These are phyloP conservation scores for Scenedesmus sp. DNA, from an alignment of 163 green algal genomes.

Conservation along the genomic window DNA sequence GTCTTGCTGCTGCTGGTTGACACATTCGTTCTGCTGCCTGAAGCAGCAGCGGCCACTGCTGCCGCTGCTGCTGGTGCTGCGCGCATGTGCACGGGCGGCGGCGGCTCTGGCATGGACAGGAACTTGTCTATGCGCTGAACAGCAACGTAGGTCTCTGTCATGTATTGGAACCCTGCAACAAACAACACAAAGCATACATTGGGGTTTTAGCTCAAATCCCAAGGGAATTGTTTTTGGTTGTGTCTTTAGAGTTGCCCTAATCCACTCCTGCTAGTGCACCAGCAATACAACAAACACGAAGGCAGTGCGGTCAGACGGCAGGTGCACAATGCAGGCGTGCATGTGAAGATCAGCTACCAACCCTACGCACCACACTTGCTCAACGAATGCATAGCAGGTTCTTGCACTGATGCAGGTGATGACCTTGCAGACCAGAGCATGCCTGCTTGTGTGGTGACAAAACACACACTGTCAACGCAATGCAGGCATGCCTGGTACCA, in stretches of 20 bases:
- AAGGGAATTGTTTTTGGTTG: too few species aligned
- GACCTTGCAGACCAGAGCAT: too few species aligned
- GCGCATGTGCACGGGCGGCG: slow-evolving; percentile 60
- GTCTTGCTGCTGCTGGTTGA: not conserved
- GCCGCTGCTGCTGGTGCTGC: slow-evolving; percentile 19
- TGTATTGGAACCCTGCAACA: slow-evolving; percentile 66
- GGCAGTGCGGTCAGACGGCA: not conserved
- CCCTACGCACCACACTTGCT: too few species aligned
- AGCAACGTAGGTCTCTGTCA: slow-evolving; percentile 75
- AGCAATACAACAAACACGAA: too few species aligned
- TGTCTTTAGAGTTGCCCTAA: too few species aligned
- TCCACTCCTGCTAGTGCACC: too few species aligned
- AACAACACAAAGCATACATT: too few species aligned
- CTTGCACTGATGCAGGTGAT: too few species aligned
- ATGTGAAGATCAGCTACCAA: too few species aligned
- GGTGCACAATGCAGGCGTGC: not conserved
- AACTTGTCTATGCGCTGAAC: slow-evolving; percentile 80
- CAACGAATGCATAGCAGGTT: too few species aligned
- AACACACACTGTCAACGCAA: not conserved
- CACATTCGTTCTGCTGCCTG: not conserved
- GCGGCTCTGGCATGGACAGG: slow-evolving; percentile 77
- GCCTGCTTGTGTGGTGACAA: too few species aligned
- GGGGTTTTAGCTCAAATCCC: too few species aligned
- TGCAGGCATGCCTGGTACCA: not conserved
- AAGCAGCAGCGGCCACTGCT: not conserved